These are phyloP conservation scores for Fusarium sp. DNA, from an alignment of 2,329 filamentous ascomycete genomes.

Conservation along the genomic window DNA sequence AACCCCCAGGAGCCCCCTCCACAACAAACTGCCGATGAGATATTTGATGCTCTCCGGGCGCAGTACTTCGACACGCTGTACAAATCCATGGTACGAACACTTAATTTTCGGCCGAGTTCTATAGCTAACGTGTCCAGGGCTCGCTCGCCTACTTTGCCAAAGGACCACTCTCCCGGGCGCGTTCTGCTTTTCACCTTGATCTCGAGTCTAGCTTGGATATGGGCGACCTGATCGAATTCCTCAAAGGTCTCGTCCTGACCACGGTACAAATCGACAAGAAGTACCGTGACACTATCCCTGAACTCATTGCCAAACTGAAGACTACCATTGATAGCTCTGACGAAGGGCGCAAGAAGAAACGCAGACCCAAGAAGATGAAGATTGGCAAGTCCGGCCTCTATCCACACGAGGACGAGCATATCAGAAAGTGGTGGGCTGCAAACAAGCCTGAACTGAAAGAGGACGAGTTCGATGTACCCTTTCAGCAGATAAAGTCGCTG, in stretches of 20 bases:
- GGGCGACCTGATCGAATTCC: slow-evolving; percentile 73
- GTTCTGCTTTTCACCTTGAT: slow-evolving; percentile 75
- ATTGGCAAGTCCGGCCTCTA: slow-evolving; percentile 77
- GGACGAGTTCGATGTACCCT: slow-evolving; percentile 60
- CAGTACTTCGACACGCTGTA: slow-evolving; percentile 72
- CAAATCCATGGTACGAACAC: slow-evolving; percentile 67
- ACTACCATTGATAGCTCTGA: slow-evolving; percentile 68
- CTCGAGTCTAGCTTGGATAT: slow-evolving; percentile 71
- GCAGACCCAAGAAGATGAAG: slow-evolving; percentile 73
- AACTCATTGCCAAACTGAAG: slow-evolving; percentile 69
- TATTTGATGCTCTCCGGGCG: slow-evolving; percentile 68
- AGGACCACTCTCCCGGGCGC: slow-evolving; percentile 80
- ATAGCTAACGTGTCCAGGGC: slow-evolving; percentile 59
- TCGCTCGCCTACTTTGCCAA: slow-evolving; percentile 88
- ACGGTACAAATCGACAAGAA: slow-evolving; percentile 81
- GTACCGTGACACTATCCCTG: slow-evolving; percentile 77
- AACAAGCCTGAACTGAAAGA: slow-evolving; percentile 65
- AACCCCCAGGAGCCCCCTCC: slow-evolving; percentile 18
- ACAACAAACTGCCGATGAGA: slow-evolving; percentile 61
- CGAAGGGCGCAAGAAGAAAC: slow-evolving; percentile 58
- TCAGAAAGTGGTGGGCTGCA: slow-evolving; percentile 77
- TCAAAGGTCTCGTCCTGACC: slow-evolving; percentile 76
- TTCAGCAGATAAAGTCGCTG: slow-evolving; percentile 70
- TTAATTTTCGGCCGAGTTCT: slow-evolving; percentile 34
- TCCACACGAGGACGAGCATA: slow-evolving; percentile 71